Percentiles rank a stretch among this genome's conserved stretches.
These are phyloP conservation scores for Cubamyces sp. DNA, from an alignment of 768 basidiomycete genomes.

Conservation along the genomic window DNA sequence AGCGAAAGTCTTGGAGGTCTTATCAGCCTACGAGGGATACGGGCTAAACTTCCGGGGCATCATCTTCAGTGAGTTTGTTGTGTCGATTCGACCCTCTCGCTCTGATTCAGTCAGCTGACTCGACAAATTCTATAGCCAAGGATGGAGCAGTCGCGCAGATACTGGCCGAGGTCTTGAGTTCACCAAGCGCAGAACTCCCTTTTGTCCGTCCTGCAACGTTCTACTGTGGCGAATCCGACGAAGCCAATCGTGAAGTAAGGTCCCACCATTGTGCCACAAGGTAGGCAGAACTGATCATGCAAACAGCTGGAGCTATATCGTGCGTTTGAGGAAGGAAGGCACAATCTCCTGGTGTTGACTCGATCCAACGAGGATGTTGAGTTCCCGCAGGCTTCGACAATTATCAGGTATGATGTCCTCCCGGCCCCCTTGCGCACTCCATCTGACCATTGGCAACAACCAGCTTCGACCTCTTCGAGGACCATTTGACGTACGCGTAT, in stretches of 20 bases:
- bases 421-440: neutral
- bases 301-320: slow-evolving; percentile 51
- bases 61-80: slow-evolving; percentile 54
- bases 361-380: slow-evolving; percentile 64
- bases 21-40: slow-evolving; percentile 56
- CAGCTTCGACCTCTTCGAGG: slow-evolving; percentile 66
- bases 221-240: neutral
- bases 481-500: slow-evolving; percentile 63
- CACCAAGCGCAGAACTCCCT: neutral
- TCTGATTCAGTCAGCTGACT: neutral
- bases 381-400: slow-evolving; percentile 55
- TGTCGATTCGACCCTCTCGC: too few relatives aligned
- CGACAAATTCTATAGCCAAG: slow-evolving; percentile 47
- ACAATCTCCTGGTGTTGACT: slow-evolving; percentile 67
- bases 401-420: slow-evolving; percentile 58
- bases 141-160: slow-evolving; percentile 55
- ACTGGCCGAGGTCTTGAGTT: slow-evolving; percentile 36
- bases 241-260: neutral
- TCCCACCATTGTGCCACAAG: neutral
- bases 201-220: slow-evolving; percentile 15
- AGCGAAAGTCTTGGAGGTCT: slow-evolving; percentile 57
- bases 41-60: slow-evolving; percentile 68
- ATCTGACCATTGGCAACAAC: neutral
- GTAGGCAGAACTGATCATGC: slow-evolving; percentile 1
- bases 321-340: slow-evolving; percentile 55